phyloP scores from a whole-genome alignment of 805 yeast genomes.

The Candida dajiaensis region DNA sequence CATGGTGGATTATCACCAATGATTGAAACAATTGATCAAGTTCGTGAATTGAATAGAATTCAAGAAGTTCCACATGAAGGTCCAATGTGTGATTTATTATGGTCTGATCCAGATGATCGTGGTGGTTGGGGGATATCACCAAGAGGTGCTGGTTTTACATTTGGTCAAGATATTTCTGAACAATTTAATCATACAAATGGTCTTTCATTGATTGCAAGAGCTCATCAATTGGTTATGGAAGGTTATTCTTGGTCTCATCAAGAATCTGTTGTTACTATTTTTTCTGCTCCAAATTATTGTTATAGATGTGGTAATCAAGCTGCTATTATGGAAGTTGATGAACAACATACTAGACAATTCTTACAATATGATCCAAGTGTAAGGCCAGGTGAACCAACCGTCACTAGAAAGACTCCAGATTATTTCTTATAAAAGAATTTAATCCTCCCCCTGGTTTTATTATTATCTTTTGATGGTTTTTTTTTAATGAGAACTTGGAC shows the following conservation, averaged over 20 bases:
- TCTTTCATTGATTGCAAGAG: constrained; percentile 81
- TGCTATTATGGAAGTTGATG: constrained; percentile 97
- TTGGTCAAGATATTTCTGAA: constrained; percentile 92
- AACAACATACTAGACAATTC: constrained; percentile 83
- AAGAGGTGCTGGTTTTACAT: constrained; percentile 98
- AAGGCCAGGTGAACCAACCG: constrained; percentile 97
- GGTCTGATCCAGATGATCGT: constrained; percentile 97
- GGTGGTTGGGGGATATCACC: constrained; percentile 98
- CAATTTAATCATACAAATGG: constrained; percentile 91
- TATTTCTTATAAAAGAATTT: constrained; percentile 61
- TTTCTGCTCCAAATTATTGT: constrained; percentile 94
- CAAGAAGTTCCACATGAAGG: constrained; percentile 98
- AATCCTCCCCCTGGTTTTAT: not conserved
- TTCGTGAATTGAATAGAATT: constrained; percentile 81
- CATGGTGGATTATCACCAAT: constrained; percentile 95
- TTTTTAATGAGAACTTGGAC: not conserved
- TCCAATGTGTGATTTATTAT: constrained; percentile 92
- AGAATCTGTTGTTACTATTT: constrained; percentile 89
- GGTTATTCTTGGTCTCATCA: constrained; percentile 95
- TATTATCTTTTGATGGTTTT: not conserved
- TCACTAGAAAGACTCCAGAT: constrained; percentile 94
- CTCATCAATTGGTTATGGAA: constrained; percentile 97
- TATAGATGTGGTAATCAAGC: constrained; percentile 98
- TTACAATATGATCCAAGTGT: constrained; percentile 95
- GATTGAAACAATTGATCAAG: constrained; percentile 91